phyloP scores from a whole-genome alignment of 1,139 yeast genomes.

The Magnusiomyces clavatus region DNA sequence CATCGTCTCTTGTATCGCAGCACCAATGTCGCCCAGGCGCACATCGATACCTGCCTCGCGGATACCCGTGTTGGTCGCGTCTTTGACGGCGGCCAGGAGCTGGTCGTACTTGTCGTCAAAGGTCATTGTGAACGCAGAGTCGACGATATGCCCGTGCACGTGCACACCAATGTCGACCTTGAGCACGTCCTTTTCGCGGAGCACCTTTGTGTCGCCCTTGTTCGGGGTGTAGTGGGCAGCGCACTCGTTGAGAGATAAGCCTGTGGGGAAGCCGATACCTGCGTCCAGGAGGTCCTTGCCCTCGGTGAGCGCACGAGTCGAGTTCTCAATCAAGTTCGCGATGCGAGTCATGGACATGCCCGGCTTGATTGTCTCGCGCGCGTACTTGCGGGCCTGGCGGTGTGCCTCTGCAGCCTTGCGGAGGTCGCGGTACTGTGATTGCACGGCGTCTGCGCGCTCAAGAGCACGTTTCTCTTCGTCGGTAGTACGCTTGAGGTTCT shows the following conservation, averaged over 20 bases:
- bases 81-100: slow-evolving; percentile 75
- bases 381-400: slow-evolving; percentile 78
- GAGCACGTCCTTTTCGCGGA: slow-evolving; percentile 84
- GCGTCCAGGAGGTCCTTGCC: slow-evolving; percentile 55
- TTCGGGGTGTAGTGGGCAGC: slow-evolving; percentile 99
- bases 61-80: slow-evolving; percentile 91
- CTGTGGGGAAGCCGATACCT: slow-evolving; percentile 97
- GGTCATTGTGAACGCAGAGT: slow-evolving; percentile 89
- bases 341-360: slow-evolving; percentile 90
- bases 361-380: slow-evolving; percentile 68
- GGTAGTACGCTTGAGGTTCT: slow-evolving; percentile 69
- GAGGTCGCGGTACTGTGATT: slow-evolving; percentile 68
- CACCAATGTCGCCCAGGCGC: slow-evolving; percentile 90
- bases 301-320: slow-evolving; percentile 66
- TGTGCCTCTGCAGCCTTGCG: slow-evolving; percentile 96
- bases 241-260: slow-evolving; percentile 82
- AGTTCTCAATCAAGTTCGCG: slow-evolving; percentile 82
- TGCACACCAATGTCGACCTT: slow-evolving; percentile 97
- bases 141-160: slow-evolving; percentile 90
- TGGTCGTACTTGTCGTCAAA: slow-evolving; percentile 73
- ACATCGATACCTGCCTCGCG: slow-evolving; percentile 94
- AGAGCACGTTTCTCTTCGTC: slow-evolving; percentile 78
- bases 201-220: slow-evolving; percentile 79
- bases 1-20: slow-evolving; percentile 93
- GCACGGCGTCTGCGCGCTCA: slow-evolving; percentile 54